These are phyloP conservation scores for Ceratocystis smalleyi DNA, from an alignment of 2,329 filamentous ascomycete species.

Conservation along the genomic window DNA sequence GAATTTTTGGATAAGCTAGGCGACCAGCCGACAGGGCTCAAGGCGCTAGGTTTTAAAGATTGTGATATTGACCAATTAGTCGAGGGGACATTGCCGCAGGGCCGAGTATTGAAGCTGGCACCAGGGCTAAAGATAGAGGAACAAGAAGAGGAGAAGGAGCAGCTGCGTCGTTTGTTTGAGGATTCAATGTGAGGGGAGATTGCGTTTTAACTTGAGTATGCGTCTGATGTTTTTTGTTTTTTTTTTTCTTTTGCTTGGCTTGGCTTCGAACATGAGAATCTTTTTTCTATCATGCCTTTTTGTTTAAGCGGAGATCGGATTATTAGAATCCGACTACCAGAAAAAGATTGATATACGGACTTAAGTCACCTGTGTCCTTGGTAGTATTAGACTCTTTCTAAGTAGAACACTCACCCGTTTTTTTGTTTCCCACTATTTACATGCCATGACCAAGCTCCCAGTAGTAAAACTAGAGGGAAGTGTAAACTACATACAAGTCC, in stretches of 20 bases:
- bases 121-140: conserved; percentile 61
- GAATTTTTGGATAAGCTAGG: conserved; percentile 71
- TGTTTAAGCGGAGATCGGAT: not conserved
- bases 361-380: not conserved
- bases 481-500: not conserved
- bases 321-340: not conserved
- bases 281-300: no score
- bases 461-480: not conserved
- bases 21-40: conserved; percentile 78
- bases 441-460: not conserved
- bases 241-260: not conserved
- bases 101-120: conserved; percentile 77
- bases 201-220: not conserved
- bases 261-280: no score
- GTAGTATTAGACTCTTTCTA: not conserved
- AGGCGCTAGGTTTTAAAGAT: conserved; percentile 61
- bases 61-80: conserved; percentile 70
- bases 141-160: conserved; percentile 49
- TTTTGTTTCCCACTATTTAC: not conserved
- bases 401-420: not conserved
- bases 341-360: not conserved
- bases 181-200: conserved; percentile 19
- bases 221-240: not conserved
- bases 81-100: conserved; percentile 88
- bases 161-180: conserved; percentile 56